Evolutionary conservation across 192 early-diverging fungal genomes (phyloP), one percentile per base, ranked within the genome.

Genomic region (Umbelopsis sp.): DNA sequence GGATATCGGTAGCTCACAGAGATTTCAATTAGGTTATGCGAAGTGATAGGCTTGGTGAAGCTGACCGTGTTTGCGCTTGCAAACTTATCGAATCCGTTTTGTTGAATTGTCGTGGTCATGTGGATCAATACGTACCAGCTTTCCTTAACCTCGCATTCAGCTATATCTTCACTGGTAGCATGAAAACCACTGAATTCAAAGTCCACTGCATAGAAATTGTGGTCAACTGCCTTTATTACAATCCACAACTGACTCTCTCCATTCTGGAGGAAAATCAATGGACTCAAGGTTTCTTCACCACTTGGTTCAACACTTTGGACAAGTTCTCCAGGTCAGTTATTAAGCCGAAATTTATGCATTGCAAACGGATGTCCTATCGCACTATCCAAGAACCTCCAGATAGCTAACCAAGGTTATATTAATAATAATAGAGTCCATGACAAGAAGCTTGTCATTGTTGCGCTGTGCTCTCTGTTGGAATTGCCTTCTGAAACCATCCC

Each of bases 361-460:
- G n/a, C n/a, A n/a, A 65, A 26, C 25, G 1, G 24, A 22, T 24
- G 9, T n/a, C 22, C 3, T 52, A 53, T 24, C 24, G 10, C 12
- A 22, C 5, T 25, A 5, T 11, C 38, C 38, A 41, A 11, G 7
- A 41, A 41, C 5, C 38, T n/a, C 47, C 47, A 49, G 10, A 21
- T 49, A 16, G 16, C 47, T 49, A 49, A 49, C 47, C 47, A 0
- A 2, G 12, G 17, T 8, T 62, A 6, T 17, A 31, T 0, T 8
- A 25, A 2, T 26, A 2, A 62, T 10, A 21, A 44, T 9, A 91
- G 96, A 65, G 96, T 98, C 17, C 92, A 96, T 81, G 96, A 98
- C 80, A 97, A 96, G 86, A 95, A 95, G 83, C 87, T 98, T n/a
- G 86, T 88, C 14, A 92, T 98, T 62, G 75, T 95, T 29, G 87